Conservation (phyloP, 164 flowering plant species). For the Nymphaea thermarum region DNA sequence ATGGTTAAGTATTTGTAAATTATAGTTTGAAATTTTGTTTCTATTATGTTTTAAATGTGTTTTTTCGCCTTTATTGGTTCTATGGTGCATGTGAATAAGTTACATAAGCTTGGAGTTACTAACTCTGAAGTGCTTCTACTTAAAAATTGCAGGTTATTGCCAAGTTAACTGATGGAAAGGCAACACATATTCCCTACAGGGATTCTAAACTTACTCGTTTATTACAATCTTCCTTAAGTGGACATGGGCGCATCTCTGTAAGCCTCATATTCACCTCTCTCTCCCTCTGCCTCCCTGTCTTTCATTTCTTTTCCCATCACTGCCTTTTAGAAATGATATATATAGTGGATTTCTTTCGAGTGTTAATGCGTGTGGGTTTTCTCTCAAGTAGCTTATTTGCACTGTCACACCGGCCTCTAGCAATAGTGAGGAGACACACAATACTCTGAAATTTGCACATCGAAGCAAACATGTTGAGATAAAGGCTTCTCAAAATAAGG, state of each 20-base stretch:
- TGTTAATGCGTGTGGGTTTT: not conserved
- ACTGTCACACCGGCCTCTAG: slow-evolving; percentile 86
- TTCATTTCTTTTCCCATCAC: too few relatives aligned
- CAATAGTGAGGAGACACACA: slow-evolving; percentile 74
- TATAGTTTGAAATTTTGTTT: not conserved
- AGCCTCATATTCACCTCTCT: slow-evolving; percentile 13
- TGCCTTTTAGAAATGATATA: too few relatives aligned
- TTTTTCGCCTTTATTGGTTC: not conserved
- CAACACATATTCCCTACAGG: slow-evolving; percentile 75
- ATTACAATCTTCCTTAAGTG: slow-evolving; percentile 76
- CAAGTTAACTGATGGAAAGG: slow-evolving; percentile 61
- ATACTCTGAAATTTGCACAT: slow-evolving; percentile 75
- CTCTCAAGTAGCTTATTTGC: slow-evolving; percentile 59
- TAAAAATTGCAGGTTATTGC: slow-evolving; percentile 49
- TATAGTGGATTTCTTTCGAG: too few relatives aligned
- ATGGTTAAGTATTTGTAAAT: too few relatives aligned
- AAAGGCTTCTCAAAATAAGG: slow-evolving; percentile 78
- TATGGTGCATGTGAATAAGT: too few relatives aligned
- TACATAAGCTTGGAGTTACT: not conserved
- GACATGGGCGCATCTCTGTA: slow-evolving; percentile 77
- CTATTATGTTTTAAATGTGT: not conserved
- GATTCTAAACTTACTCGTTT: slow-evolving; percentile 85
- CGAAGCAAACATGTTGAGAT: slow-evolving; percentile 70
- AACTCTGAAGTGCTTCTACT: not conserved
- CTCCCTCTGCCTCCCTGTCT: not conserved